Percentiles rank a stretch among this genome's conserved stretches.
Evolutionary conservation across 441 rosid species (phyloP).

Genomic region (Erysimum pusillum): DNA sequence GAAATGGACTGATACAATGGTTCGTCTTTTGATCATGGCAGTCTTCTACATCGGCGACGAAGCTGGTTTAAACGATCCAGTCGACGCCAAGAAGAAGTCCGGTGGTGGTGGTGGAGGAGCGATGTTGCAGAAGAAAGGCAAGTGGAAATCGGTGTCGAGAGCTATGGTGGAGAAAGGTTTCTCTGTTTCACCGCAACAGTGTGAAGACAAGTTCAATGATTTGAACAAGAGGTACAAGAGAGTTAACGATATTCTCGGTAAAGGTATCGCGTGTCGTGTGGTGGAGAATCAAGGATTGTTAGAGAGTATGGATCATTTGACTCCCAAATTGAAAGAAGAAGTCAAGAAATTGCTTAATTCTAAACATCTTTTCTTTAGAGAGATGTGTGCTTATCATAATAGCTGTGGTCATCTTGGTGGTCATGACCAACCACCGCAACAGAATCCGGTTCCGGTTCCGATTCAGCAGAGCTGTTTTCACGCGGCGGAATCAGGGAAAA

Average conservation of each 20-base stretch:
- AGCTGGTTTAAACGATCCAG: slow-evolving; percentile 61
- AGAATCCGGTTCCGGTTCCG: slow-evolving; percentile 33
- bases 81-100: slow-evolving; percentile 63
- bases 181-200: slow-evolving; percentile 94
- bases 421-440: slow-evolving; percentile 52
- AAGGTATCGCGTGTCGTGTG: slow-evolving; percentile 86
- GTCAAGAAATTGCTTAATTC: slow-evolving; percentile 84
- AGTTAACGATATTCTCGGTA: slow-evolving; percentile 91
- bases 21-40: slow-evolving; percentile 80
- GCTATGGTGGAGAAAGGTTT: slow-evolving; percentile 99
- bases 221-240: slow-evolving; percentile 96
- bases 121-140: slow-evolving; percentile 94
- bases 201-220: slow-evolving; percentile 97
- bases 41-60: slow-evolving; percentile 95
- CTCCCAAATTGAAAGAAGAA: slow-evolving; percentile 83
- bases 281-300: slow-evolving; percentile 93
- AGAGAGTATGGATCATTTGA: slow-evolving; percentile 77
- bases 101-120: slow-evolving; percentile 57
- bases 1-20: slow-evolving; percentile 98
- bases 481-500: slow-evolving; percentile 53
- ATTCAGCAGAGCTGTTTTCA: slow-evolving; percentile 62
- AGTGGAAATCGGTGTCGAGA: slow-evolving; percentile 94
- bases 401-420: slow-evolving; percentile 72
- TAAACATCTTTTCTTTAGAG: slow-evolving; percentile 89
- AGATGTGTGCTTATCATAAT: slow-evolving; percentile 97